Percentiles rank a stretch among this genome's conserved stretches.
phyloP scores from a whole-genome alignment of 2,329 filamentous ascomycete species.

The Xylaria sp. region DNA sequence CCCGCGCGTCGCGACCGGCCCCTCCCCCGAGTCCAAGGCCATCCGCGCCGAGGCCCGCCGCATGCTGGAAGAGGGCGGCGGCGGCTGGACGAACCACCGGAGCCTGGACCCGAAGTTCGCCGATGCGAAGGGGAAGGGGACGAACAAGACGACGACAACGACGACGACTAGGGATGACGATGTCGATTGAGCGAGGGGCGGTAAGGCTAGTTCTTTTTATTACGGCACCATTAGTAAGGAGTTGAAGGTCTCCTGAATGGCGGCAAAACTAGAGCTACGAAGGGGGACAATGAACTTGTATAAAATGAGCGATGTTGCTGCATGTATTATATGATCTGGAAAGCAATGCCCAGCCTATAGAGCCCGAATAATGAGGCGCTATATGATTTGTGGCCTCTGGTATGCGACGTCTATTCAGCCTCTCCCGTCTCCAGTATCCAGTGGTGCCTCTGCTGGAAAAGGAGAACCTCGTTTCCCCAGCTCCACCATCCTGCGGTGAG shows the following conservation, averaged over 20 bases:
- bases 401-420: constrained; percentile 16
- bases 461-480: constrained; percentile 75
- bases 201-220: not conserved
- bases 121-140: constrained; percentile 28
- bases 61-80: constrained; percentile 59
- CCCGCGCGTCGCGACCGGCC: constrained; percentile 43
- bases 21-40: not conserved
- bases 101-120: constrained; percentile 53
- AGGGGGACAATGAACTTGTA: not conserved
- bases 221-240: not conserved
- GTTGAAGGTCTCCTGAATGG: not conserved
- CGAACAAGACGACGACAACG: constrained; percentile 17
- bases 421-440: constrained; percentile 44
- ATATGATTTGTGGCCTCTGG: not conserved
- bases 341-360: not conserved
- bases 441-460: constrained; percentile 64
- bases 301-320: constrained; percentile 1
- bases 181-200: too few species aligned
- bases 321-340: constrained; percentile 26
- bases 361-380: not conserved
- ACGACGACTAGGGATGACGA: not conserved
- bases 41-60: constrained; percentile 32
- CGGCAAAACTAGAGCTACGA: too few species aligned
- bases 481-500: constrained; percentile 76
- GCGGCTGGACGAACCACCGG: constrained; percentile 60